These are phyloP conservation scores for Phytophthora idaei DNA, from an alignment of 352 stramenopile species.

Conservation along the genomic window DNA sequence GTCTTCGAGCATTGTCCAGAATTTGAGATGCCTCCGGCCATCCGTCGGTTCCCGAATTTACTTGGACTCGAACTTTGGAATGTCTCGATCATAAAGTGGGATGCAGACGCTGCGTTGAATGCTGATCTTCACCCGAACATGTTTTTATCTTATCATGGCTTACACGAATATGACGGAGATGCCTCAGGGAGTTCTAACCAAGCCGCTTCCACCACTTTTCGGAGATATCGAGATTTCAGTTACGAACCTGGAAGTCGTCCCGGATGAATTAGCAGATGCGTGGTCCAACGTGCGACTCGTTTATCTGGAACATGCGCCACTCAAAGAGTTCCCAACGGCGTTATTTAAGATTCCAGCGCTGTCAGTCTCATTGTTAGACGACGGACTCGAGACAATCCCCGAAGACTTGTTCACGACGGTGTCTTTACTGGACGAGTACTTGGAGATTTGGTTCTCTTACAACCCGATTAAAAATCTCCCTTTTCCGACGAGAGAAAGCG, in stretches of 20 bases:
- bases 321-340: slow-evolving; percentile 1
- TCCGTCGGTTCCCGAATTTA: slow-evolving; percentile 51
- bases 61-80: slow-evolving; percentile 65
- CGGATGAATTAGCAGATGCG: slow-evolving; percentile 26
- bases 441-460: too few relatives aligned
- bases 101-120: slow-evolving; percentile 39
- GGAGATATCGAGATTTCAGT: slow-evolving; percentile 53
- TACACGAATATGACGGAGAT: slow-evolving; percentile 56
- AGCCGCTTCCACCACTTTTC: slow-evolving; percentile 37
- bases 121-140: slow-evolving; percentile 34
- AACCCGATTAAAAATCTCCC: not conserved
- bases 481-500: not conserved
- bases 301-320: slow-evolving; percentile 2
- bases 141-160: slow-evolving; percentile 47
- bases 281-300: slow-evolving; percentile 16
- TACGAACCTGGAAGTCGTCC: slow-evolving; percentile 43
- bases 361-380: not conserved
- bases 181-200: slow-evolving; percentile 40
- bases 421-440: too few relatives aligned
- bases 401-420: slow-evolving; percentile 1
- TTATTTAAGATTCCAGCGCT: too few relatives aligned
- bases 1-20: slow-evolving; percentile 52
- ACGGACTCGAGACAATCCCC: not conserved
- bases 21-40: slow-evolving; percentile 40
- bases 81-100: slow-evolving; percentile 49